A percentile compares a stretch with the other conserved stretches of the same genome.
Conservation (phyloP, 164 flowering plant species). For the Saururus chinensis region DNA sequence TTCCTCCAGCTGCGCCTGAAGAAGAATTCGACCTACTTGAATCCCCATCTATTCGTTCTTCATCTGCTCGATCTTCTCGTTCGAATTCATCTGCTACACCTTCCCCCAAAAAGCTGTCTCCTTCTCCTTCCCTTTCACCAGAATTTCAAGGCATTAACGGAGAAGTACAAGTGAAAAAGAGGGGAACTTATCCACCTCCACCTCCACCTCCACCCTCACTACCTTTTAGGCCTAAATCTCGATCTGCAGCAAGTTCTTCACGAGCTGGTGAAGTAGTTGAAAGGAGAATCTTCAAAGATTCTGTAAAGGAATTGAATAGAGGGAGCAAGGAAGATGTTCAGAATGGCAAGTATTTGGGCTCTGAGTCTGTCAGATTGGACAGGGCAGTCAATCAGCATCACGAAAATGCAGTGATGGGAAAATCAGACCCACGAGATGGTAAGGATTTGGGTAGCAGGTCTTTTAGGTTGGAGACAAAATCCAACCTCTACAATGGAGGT, state of each 20-base stretch:
- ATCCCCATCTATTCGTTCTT: constrained; percentile 18
- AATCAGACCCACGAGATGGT: constrained; percentile 19
- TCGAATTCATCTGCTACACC: constrained; percentile 18
- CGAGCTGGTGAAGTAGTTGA: constrained; percentile 8
- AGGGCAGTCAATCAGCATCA: constrained; percentile 2
- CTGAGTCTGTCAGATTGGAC: constrained; percentile 10
- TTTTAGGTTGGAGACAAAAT: not conserved
- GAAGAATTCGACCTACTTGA: constrained; percentile 22
- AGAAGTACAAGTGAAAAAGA: constrained; percentile 45
- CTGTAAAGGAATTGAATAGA: constrained; percentile 18
- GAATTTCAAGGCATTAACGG: constrained; percentile 32
- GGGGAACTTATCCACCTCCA: constrained; percentile 21
- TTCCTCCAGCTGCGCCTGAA: constrained; percentile 27
- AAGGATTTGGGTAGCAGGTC: constrained; percentile 8
- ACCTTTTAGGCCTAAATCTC: constrained; percentile 13
- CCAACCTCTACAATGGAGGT: not conserved
- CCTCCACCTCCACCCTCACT: constrained; percentile 22
- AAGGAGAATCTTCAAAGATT: constrained; percentile 12
- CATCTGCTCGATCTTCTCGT: constrained; percentile 17
- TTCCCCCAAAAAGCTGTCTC: constrained; percentile 35
- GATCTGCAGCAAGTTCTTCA: constrained; percentile 10
- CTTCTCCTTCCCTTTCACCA: constrained; percentile 30
- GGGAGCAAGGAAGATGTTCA: constrained; percentile 9
- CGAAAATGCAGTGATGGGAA: constrained; percentile 25
- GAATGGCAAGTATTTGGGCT: constrained; percentile 7